Evolutionary conservation across 164 flowering plant species (phyloP), one percentile per base, ranked within the genome.

Genomic region (Kingdonia uniflora): DNA sequence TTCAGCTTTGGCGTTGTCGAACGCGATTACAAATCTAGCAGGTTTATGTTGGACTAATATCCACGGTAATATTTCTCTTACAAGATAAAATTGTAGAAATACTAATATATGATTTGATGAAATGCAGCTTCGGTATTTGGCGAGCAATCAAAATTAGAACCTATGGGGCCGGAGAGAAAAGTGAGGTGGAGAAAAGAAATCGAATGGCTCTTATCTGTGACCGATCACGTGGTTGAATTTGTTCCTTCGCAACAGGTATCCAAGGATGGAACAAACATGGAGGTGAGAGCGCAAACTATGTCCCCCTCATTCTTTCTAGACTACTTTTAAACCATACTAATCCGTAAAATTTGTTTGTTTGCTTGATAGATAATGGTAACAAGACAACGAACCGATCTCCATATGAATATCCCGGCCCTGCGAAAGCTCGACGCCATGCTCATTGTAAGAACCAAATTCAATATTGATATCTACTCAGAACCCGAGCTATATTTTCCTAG

Each of bases 1-100:
- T 2, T 90, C 96, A 1, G 95, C 97, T 49, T 66, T 90, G 73
- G 96, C 97, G 49, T 71, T 90, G 75, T 90, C 97, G 15, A 90
- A 90, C 72, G 87, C 97, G 42, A 77, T 90, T 19, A 90, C 97
- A 42, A 85, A 90, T 58, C 78, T 90, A 42, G 84, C 95, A 46
- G 97, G 97, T 88, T 29, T 51, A 0, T 7, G 17, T 6, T 25
- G 52, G 2, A 5, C 5, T 3, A 50, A 17, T 2, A 17, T 11
- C 2, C 10, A 12, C 19, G 21, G 7, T 14, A 2, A 19, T 22
- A 45, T 22, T 39, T 12, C 11, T 44, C 10, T 26, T n/a, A n/a
- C n/a, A n/a, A n/a, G n/a, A n/a, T n/a, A n/a, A n/a, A n/a, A n/a
- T n/a, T 29, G 35, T 8, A 29, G 6, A 29, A 29, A 29, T 3